phyloP scores from a whole-genome alignment of 2,329 filamentous ascomycete genomes.

The Alternaria brassicae region DNA sequence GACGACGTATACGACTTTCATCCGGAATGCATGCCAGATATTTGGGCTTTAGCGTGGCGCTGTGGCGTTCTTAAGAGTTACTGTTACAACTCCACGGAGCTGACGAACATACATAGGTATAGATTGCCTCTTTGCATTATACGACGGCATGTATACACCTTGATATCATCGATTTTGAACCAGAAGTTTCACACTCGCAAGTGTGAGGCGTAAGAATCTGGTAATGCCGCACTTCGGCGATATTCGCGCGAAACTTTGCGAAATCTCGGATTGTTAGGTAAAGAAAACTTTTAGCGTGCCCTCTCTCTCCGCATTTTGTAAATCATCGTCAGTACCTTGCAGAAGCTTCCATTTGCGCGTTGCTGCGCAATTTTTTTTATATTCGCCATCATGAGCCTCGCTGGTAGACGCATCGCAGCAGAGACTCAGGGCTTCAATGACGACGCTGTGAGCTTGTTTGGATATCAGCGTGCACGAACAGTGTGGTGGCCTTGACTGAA shows the following conservation, averaged over 20 bases:
- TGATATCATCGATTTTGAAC: neutral
- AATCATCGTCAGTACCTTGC: slow-evolving; percentile 2
- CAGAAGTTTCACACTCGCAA: neutral
- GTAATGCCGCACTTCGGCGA: slow-evolving; percentile 15
- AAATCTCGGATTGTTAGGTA: slow-evolving; percentile 16
- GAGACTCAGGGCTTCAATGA: neutral
- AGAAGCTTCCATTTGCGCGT: neutral
- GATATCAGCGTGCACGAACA: neutral
- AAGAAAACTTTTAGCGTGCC: neutral
- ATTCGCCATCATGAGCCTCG: neutral
- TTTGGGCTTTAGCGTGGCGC: slow-evolving; percentile 7
- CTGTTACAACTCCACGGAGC: neutral
- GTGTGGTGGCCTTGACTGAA: neutral
- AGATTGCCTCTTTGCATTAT: neutral
- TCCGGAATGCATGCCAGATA: neutral
- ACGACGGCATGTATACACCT: neutral
- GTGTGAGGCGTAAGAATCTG: neutral
- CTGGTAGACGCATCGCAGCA: neutral
- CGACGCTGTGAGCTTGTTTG: neutral
- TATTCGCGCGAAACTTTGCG: slow-evolving; percentile 16
- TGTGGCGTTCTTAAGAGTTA: slow-evolving; percentile 1
- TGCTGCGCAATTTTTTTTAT: neutral
- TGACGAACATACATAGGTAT: neutral
- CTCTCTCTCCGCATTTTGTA: slow-evolving; percentile 4
- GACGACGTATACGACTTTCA: neutral